These are phyloP conservation scores for Trichoderma oligosporum DNA, from an alignment of 2,329 filamentous ascomycete genomes.

Conservation along the genomic window DNA sequence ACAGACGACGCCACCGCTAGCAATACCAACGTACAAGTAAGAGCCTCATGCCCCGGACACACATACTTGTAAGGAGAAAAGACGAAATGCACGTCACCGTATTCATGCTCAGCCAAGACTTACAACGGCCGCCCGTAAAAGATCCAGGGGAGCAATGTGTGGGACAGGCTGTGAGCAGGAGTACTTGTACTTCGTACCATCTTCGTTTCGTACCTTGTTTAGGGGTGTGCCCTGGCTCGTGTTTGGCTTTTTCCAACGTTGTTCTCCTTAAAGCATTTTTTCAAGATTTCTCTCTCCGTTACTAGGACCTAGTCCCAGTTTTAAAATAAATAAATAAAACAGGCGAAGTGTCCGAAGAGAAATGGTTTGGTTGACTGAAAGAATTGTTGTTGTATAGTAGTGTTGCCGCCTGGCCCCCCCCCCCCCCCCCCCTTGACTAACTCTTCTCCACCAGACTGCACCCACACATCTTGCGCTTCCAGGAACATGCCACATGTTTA, in stretches of 20 bases:
- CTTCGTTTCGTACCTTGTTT: slow-evolving; percentile 1
- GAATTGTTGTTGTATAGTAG: background rate
- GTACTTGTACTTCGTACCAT: too few species aligned
- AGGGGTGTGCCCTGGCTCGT: background rate
- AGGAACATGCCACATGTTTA: slow-evolving; percentile 1
- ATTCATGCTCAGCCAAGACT: background rate
- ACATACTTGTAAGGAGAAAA: background rate
- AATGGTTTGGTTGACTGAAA: background rate
- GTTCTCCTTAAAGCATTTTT: background rate
- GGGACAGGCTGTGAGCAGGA: slow-evolving; percentile 1
- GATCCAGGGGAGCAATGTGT: background rate
- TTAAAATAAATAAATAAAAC: background rate
- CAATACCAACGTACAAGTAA: slow-evolving; percentile 10
- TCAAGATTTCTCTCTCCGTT: background rate
- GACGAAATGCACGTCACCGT: slow-evolving; percentile 12
- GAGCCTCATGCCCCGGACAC: slow-evolving; percentile 14
- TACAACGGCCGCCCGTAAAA: slow-evolving; percentile 7
- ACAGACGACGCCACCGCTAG: slow-evolving; percentile 13
- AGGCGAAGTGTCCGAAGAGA: background rate
- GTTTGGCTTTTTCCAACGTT: background rate
- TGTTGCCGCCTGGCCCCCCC: too few species aligned
- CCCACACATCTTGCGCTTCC: background rate
- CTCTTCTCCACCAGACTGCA: background rate
- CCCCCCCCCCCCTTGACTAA: background rate
- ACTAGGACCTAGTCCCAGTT: background rate